Evolutionary conservation across 345 rosid genomes (phyloP).

Genomic region (Streptanthus diversifolius): DNA sequence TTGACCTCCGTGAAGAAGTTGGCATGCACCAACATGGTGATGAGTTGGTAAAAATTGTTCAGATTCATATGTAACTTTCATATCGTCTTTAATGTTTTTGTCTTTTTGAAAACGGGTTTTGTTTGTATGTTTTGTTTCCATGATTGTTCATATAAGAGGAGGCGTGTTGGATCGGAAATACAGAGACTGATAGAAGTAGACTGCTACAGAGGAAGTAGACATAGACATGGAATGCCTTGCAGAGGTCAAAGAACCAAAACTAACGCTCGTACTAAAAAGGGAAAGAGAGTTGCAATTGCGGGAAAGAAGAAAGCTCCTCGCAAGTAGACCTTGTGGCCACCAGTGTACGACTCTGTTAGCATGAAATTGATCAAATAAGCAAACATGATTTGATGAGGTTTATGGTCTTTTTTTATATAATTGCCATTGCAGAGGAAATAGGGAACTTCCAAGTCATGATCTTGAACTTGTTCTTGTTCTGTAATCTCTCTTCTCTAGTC

Average conservation of each 20-base stretch:
- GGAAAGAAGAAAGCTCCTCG: conserved; percentile 46
- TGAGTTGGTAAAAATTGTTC: conserved; percentile 45
- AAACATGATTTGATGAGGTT: not conserved
- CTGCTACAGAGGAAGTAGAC: conserved; percentile 57
- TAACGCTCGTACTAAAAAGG: conserved; percentile 51
- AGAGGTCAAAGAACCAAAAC: conserved; percentile 57
- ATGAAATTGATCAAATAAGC: conserved; percentile 21
- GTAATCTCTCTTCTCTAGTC: not conserved
- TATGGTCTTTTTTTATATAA: not conserved
- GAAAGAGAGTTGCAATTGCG: conserved; percentile 32
- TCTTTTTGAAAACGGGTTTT: not conserved
- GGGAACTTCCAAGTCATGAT: not conserved
- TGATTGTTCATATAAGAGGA: conserved; percentile 30
- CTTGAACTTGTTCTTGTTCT: not conserved
- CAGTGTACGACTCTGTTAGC: not conserved
- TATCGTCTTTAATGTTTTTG: not conserved
- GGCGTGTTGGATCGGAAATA: conserved; percentile 46
- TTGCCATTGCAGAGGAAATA: not conserved
- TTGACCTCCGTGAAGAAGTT: conserved; percentile 63
- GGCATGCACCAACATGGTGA: conserved; percentile 56
- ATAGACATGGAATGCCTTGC: conserved; percentile 49
- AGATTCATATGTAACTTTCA: not conserved
- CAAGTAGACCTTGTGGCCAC: conserved; percentile 11
- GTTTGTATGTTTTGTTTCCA: not conserved
- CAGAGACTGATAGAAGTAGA: conserved; percentile 50